phyloP scores from a whole-genome alignment of 768 basidiomycete species.

The Boletus rubescentipes region DNA sequence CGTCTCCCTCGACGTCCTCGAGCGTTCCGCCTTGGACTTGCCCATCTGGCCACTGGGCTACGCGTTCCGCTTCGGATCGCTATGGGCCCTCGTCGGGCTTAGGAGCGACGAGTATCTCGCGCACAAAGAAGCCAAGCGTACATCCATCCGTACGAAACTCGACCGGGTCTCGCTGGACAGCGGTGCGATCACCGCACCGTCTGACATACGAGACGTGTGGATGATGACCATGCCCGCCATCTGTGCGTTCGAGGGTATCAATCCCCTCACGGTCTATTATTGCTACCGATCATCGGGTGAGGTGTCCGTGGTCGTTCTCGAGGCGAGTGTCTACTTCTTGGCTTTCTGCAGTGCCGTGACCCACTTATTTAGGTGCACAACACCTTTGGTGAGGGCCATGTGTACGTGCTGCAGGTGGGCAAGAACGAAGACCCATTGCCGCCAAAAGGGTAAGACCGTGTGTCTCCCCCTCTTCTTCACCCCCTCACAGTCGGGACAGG shows the following conservation, averaged over 20 bases:
- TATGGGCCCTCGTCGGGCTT: background rate
- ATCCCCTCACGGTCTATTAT: background rate
- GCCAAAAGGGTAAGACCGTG: background rate
- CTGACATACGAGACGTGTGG: background rate
- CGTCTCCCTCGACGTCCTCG: background rate
- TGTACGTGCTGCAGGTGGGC: background rate
- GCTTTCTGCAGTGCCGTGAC: too few species aligned
- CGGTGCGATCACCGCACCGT: background rate
- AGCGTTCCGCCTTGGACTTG: background rate
- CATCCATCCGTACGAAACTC: background rate
- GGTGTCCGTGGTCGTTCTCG: background rate
- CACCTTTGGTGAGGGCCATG: background rate
- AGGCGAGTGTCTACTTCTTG: too few species aligned
- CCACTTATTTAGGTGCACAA: background rate
- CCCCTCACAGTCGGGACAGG: background rate
- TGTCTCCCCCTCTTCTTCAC: background rate
- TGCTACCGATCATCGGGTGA: background rate
- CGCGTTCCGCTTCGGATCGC: background rate
- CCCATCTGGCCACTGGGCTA: background rate
- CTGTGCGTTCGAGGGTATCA: background rate
- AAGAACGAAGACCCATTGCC: background rate
- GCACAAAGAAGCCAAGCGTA: background rate
- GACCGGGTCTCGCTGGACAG: too few species aligned
- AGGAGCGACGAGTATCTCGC: background rate
- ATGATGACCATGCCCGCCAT: background rate